Evolutionary conservation across 306 rosid species (phyloP).

Genomic region (Pterocarpus santalinus): DNA sequence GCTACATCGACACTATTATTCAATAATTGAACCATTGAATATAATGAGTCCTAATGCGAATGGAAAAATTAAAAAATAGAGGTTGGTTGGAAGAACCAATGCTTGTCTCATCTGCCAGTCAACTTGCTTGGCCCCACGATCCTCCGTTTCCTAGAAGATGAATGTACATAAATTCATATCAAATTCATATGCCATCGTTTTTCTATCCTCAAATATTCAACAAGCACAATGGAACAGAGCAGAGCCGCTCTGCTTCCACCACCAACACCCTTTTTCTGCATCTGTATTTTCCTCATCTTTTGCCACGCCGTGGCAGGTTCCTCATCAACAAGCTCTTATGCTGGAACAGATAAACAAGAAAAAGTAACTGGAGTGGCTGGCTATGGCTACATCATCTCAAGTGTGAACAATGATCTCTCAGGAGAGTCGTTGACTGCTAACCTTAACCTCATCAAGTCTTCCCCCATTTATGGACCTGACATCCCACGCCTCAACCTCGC

Average conservation of each 20-base stretch:
- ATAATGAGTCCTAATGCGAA: no score
- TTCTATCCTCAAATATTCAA: neutral
- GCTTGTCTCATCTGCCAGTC: neutral
- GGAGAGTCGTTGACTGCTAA: slow-evolving; percentile 57
- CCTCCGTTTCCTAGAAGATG: neutral
- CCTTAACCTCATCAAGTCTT: slow-evolving; percentile 66
- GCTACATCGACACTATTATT: no score
- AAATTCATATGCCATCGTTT: neutral
- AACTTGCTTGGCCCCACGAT: slow-evolving; percentile 3
- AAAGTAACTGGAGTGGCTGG: slow-evolving; percentile 51
- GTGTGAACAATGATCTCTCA: slow-evolving; percentile 34
- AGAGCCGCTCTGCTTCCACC: slow-evolving; percentile 3
- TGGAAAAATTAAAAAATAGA: no score
- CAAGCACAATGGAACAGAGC: slow-evolving; percentile 14
- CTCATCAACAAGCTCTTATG: slow-evolving; percentile 6
- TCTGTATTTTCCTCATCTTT: slow-evolving; percentile 24
- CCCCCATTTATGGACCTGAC: slow-evolving; percentile 74
- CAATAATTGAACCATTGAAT: neutral
- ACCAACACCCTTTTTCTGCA: neutral
- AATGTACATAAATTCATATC: neutral
- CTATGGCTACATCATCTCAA: slow-evolving; percentile 65
- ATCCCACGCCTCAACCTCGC: slow-evolving; percentile 61
- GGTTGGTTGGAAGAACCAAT: neutral
- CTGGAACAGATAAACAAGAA: neutral
- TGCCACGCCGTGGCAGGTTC: slow-evolving; percentile 15